Evolutionary conservation across 176 grass and related monocot species (phyloP), one percentile per base, ranked within the genome.

Genomic region (Carex littledalei): DNA sequence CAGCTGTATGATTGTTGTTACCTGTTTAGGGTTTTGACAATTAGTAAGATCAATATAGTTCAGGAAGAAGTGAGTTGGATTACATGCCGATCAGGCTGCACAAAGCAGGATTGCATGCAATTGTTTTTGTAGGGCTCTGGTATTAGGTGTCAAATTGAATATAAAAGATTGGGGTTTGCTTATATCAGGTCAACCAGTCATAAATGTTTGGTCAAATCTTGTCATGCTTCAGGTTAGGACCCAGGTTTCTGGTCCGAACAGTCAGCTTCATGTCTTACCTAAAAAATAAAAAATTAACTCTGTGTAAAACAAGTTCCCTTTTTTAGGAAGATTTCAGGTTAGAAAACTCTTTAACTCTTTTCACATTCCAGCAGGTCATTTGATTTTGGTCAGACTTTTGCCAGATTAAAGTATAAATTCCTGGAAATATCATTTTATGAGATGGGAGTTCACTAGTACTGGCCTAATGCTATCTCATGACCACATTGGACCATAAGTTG

Each of bases 1-100:
- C 55, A 83, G 29, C 63, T 67, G 13, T 52, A 24, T 83, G 57
- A 83, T 54, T 83, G 26, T 45, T 83, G 80, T 95, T 95, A 73
- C 91, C 91, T 94, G 86, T 66, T 87, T 20, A 53, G 78, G 74
- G 20, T 81, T 88, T 63, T 81, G 47, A 84, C 78, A 77, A 17
- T 84, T 81, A 52, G 16, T 76, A 45, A 82, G 22, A 58, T 82
- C 47, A 53, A 49, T 8, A 49, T 69, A 56, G n/a, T 43, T 37
- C 37, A 61, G 56, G 7, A 47, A 24, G 8, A 39, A 14, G 67
- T 17, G 5, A 81, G 26, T 81, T 37, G 56, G 8, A 77, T 55
- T 16, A 49, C 49, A 77, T 54, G 49, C 37, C 13, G 26, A 81
- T 82, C 79, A 81, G 49, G 16, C 39, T 63, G 79, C 49, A 60